Base-by-base conservation (phyloP, 805 yeast species). In the Cyberlindnera americana region DNA sequence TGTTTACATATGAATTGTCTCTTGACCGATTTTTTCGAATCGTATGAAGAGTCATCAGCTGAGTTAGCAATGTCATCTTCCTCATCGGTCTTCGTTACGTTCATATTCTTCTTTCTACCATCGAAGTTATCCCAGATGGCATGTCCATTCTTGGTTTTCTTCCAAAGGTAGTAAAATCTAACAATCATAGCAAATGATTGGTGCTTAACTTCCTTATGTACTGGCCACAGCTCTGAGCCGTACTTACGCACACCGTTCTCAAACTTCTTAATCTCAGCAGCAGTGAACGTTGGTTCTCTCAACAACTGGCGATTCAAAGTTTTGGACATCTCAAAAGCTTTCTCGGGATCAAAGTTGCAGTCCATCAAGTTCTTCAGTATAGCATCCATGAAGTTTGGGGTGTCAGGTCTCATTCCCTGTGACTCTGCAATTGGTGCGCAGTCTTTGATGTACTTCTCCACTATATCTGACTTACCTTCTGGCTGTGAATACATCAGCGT, bases 101-200 rank as follows among this genome's bases (percentile, higher is more conserved):
- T 44, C 42, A 74, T 78, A 50, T 78, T 75, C 56, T 83, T 83
- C 49, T 78, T 78, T 37, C 95, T 63, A 1, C 93, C 95, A 30
- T 78, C 80, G 55, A 64, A 86, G 53, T 81, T 79, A 25, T 87
- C 95, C 95, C 97, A 86, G 14, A 88, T 83, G 29, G 59, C 56
- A 46, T 75, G 79, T 0, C 97, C 97, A 31, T 70, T 70, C 22
- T 73, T 66, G 0, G 95, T 83, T 59, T 90, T 90, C 61, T 90
- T 90, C 98, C 98, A 91, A 38, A 87, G 65, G 53, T 91, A 91
- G 54, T 88, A 91, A 57, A 72, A 89, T 41, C 97, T 64, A 2
- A 91, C 98, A 47, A 89, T 69, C 81, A 82, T 85, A 0, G 90
- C 75, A 40, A 78, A 66, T 0, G 88, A 67, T 51, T 85, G 95